Evolutionary conservation across 2,329 filamentous ascomycete genomes (phyloP).

Genomic region (Talaromyces albobiverticillius): DNA sequence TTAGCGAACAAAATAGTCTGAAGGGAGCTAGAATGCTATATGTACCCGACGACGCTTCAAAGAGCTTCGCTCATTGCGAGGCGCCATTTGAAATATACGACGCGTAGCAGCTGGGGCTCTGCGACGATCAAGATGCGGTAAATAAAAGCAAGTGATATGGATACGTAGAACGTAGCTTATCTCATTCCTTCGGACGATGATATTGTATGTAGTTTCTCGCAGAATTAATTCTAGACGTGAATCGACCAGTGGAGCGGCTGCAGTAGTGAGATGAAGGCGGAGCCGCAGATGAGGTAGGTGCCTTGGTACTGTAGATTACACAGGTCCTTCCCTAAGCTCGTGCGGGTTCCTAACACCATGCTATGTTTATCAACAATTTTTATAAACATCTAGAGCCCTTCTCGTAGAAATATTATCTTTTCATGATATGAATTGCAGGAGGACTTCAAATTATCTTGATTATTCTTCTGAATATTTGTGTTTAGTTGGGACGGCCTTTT

Average conservation of each 20-base stretch:
- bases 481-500: no score
- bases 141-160: background rate
- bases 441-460: no score
- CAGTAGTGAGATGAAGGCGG: background rate
- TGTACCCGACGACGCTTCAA: constrained; percentile 78
- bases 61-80: constrained; percentile 69
- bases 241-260: background rate
- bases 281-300: background rate
- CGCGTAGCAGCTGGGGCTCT: background rate
- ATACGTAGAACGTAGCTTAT: background rate
- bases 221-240: background rate
- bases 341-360: no score
- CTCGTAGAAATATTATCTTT: no score
- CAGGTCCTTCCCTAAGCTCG: no score
- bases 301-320: no score
- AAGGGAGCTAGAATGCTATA: constrained; percentile 25
- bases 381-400: no score
- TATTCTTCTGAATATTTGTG: no score
- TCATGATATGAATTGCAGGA: no score
- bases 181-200: constrained; percentile 1
- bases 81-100: constrained; percentile 33
- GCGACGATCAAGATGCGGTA: background rate
- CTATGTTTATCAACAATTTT: no score
- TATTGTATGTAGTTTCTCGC: background rate
- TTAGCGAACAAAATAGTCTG: background rate